phyloP scores from a whole-genome alignment of 305 asterid genomes.

The Rubia balearica region DNA sequence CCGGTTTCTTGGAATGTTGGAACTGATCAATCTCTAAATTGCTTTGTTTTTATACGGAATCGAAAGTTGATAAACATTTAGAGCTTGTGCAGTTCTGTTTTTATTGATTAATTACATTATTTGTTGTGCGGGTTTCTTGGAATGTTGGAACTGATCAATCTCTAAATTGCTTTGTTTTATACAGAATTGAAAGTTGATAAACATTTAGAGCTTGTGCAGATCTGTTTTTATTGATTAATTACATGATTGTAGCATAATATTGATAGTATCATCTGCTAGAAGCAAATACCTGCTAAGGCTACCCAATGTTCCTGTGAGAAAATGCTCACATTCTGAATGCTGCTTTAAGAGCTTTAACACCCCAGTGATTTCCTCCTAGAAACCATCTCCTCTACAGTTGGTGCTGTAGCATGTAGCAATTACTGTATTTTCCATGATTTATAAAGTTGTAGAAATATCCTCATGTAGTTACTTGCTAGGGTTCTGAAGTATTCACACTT shows the following conservation, averaged over 20 bases:
- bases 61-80: not conserved
- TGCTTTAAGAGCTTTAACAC: not conserved
- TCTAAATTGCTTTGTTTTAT: not conserved
- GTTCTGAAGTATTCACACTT: constrained; percentile 10
- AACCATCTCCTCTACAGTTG: not conserved
- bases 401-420: not conserved
- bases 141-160: not conserved
- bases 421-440: not conserved
- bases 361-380: not conserved
- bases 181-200: not conserved
- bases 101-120: not conserved
- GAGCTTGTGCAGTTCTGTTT: not conserved
- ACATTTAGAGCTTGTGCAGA: not conserved
- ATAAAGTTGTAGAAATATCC: not conserved
- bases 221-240: not conserved
- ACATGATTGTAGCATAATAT: not conserved
- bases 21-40: not conserved
- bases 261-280: not conserved
- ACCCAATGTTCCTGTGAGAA: not conserved
- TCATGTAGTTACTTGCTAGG: not conserved
- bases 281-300: not conserved
- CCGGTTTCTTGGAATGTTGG: not conserved
- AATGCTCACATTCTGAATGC: not conserved
- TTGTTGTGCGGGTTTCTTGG: not conserved
- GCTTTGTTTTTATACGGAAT: not conserved